Conservation (phyloP, 345 rosid genomes). For the Murraya koenigii region DNA sequence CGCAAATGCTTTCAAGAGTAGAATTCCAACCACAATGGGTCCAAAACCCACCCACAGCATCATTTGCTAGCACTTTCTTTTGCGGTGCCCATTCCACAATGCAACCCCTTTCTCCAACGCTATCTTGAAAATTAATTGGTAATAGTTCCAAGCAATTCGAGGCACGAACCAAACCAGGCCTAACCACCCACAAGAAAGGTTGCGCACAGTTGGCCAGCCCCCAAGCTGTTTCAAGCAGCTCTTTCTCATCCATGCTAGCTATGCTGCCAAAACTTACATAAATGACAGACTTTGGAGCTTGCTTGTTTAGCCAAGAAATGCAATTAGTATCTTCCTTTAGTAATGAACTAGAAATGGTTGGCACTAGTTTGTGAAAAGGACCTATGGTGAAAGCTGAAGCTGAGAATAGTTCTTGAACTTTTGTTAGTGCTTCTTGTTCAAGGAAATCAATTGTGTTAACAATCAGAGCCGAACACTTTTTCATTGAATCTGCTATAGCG, state of each 20-base stretch:
- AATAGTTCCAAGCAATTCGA: slow-evolving; percentile 17
- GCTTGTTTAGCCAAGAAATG: slow-evolving; percentile 29
- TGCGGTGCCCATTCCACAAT: slow-evolving; percentile 39
- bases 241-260: slow-evolving; percentile 22
- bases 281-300: slow-evolving; percentile 21
- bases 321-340: slow-evolving; percentile 24
- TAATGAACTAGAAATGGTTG: slow-evolving; percentile 1
- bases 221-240: slow-evolving; percentile 25
- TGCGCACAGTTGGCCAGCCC: slow-evolving; percentile 27
- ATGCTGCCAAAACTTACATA: slow-evolving; percentile 35
- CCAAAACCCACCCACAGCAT: slow-evolving; percentile 32
- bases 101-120: slow-evolving; percentile 19
- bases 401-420: slow-evolving; percentile 2
- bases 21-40: slow-evolving; percentile 39
- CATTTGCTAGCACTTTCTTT: slow-evolving; percentile 26
- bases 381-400: slow-evolving; percentile 19
- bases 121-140: slow-evolving; percentile 13
- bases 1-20: slow-evolving; percentile 23
- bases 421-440: slow-evolving; percentile 12
- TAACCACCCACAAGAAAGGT: slow-evolving; percentile 36
- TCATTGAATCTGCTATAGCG: neutral
- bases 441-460: slow-evolving; percentile 27
- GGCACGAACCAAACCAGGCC: slow-evolving; percentile 16
- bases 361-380: slow-evolving; percentile 29
- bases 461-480: slow-evolving; percentile 23